Evolutionary conservation across 345 rosid genomes (phyloP).

Genomic region (Gossypium longicalyx): DNA sequence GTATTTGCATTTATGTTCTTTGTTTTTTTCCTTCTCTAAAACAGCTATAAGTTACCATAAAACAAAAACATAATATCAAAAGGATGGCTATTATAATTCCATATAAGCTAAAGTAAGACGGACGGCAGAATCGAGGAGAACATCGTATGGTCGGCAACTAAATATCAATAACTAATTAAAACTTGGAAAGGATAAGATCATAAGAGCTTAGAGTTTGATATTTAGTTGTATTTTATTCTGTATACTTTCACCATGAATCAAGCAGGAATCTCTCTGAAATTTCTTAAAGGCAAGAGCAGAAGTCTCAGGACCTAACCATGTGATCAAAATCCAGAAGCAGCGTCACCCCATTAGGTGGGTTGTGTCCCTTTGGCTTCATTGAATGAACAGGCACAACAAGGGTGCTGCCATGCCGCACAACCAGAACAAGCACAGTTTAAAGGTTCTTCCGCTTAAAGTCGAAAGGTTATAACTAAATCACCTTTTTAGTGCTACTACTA

Average conservation of each 20-base stretch:
- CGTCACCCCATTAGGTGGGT: too few species aligned
- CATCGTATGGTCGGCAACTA: not conserved
- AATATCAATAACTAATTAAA: not conserved
- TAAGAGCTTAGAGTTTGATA: not conserved
- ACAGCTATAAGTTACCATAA: not conserved
- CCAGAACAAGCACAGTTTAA: not conserved
- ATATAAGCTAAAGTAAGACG: not conserved
- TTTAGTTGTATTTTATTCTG: not conserved
- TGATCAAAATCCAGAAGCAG: constrained; percentile 28
- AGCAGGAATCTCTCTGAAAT: constrained; percentile 15
- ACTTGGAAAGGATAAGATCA: not conserved
- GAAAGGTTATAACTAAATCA: not conserved
- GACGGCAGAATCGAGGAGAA: not conserved
- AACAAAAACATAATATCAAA: not conserved
- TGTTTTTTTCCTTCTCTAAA: not conserved
- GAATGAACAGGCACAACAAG: not conserved
- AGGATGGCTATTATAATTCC: not conserved
- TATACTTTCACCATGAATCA: not conserved
- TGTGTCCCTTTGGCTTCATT: not conserved
- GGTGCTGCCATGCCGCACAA: not conserved
- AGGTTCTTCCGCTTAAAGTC: not conserved
- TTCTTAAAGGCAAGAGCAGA: constrained; percentile 27
- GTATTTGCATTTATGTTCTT: not conserved
- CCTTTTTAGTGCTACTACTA: not conserved
- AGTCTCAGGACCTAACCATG: constrained; percentile 31